Evolutionary conservation across 169 alveolate genomes (phyloP).

Genomic region (Eimeria falciformis): DNA sequence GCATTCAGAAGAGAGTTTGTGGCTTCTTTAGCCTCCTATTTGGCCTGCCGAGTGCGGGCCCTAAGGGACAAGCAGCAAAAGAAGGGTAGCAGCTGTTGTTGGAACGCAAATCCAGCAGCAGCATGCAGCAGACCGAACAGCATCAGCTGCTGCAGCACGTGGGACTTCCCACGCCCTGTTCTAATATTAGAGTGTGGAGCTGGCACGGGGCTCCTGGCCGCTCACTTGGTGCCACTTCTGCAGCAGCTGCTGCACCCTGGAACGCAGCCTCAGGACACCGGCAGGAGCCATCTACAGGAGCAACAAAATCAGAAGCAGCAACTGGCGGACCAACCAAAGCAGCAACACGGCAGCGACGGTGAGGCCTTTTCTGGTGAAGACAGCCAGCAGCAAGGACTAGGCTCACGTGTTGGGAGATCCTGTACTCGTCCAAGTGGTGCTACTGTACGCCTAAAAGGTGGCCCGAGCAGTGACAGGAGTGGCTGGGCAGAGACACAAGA

Average conservation of each 20-base stretch:
- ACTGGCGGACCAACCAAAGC: not conserved
- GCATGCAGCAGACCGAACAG: conserved; percentile 10
- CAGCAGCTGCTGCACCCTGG: conserved; percentile 33
- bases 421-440: no score
- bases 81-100: conserved; percentile 3
- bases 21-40: conserved; percentile 37
- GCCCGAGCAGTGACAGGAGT: no score
- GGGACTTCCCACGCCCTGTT: conserved; percentile 20
- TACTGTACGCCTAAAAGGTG: no score
- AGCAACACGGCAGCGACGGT: not conserved
- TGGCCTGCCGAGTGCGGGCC: conserved; percentile 8
- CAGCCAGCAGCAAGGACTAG: no score
- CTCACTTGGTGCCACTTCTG: conserved; percentile 55
- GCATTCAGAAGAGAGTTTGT: conserved; percentile 40
- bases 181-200: conserved; percentile 27
- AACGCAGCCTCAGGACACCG: not conserved
- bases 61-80: not conserved
- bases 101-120: not conserved
- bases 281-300: not conserved
- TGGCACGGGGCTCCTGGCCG: conserved; percentile 60
- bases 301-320: conserved; percentile 41
- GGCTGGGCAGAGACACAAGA: no score
- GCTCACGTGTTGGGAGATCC: no score
- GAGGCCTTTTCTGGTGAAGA: not conserved
- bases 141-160: conserved; percentile 64